Conservation (phyloP, 441 rosid genomes). For the Adansonia gregorii region DNA sequence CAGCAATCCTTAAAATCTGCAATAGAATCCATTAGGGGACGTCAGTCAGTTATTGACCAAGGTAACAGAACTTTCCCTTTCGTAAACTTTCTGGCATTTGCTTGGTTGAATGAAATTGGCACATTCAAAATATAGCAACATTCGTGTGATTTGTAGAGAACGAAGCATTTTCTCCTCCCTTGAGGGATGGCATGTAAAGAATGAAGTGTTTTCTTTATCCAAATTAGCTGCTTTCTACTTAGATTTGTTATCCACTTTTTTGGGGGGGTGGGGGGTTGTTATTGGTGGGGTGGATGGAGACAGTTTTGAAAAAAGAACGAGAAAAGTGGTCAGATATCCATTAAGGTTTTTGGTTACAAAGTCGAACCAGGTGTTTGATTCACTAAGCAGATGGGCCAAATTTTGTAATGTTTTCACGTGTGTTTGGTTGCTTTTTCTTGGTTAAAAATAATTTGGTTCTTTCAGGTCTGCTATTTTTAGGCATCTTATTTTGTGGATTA, state of each 20-base stretch:
- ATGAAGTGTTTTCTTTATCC: neutral
- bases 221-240: neutral
- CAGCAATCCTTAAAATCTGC: constrained; percentile 73
- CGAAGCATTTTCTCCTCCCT: neutral
- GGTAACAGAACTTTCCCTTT: constrained; percentile 43
- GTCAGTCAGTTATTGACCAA: constrained; percentile 96
- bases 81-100: constrained; percentile 5
- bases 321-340: neutral
- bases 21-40: constrained; percentile 88
- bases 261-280: no score
- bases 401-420: neutral
- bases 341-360: neutral
- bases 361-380: constrained; percentile 17
- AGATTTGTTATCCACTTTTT: neutral
- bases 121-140: neutral
- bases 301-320: neutral
- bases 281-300: neutral
- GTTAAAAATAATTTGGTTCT: neutral
- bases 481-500: neutral
- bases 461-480: neutral
- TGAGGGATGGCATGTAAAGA: neutral
- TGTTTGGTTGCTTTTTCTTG: neutral
- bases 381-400: neutral
- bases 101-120: constrained; percentile 9
- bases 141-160: neutral